phyloP scores from a whole-genome alignment of 371 early-diverging fungal species.

The Mortierella sp. region DNA sequence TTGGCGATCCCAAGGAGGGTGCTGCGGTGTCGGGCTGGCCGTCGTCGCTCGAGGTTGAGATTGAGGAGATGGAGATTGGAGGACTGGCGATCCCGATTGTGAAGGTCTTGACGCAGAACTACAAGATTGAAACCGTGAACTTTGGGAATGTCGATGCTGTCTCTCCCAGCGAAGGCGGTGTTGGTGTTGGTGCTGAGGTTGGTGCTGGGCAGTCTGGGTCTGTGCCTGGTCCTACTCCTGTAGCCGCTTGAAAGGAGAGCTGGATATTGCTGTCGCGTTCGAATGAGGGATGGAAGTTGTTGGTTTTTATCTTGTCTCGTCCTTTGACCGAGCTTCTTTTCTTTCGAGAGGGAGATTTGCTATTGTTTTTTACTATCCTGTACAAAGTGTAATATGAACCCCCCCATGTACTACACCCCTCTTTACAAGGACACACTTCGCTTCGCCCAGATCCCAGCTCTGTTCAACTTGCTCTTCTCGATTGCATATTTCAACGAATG shows the following conservation, averaged over 20 bases:
- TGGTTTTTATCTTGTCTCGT: no score
- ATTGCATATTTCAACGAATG: neutral
- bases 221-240: no score
- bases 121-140: constrained; percentile 13
- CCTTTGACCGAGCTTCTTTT: no score
- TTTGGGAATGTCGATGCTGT: constrained; percentile 24
- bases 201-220: neutral
- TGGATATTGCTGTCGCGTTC: no score
- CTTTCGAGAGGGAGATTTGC: no score
- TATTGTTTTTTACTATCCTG: no score
- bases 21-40: constrained; percentile 22
- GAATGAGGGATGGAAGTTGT: no score
- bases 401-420: no score
- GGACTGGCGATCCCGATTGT: constrained; percentile 16
- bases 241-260: no score
- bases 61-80: constrained; percentile 32
- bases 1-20: neutral
- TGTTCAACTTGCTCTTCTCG: neutral
- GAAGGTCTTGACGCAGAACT: constrained; percentile 15
- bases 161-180: neutral
- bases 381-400: no score
- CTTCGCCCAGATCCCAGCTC: neutral
- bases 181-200: neutral
- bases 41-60: constrained; percentile 20
- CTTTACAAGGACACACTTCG: neutral